Evolutionary conservation across 2,329 filamentous ascomycete genomes (phyloP), one percentile per base, ranked within the genome.

Genomic region (Fusarium sp.): DNA sequence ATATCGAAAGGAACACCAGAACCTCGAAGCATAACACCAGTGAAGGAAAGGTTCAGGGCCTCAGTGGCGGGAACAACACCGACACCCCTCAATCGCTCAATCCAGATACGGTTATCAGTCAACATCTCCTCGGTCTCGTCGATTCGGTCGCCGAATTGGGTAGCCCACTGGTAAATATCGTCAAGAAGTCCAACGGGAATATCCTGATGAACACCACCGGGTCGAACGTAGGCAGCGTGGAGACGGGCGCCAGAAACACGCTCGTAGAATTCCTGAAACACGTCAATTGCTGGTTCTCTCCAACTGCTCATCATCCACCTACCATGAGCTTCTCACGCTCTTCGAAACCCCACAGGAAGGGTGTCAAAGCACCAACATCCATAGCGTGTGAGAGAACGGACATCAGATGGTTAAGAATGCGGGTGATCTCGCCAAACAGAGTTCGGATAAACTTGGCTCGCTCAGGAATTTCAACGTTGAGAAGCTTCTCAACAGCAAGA

Each of bases 281-380:
- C 52, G 54, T 75, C 64, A 73, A 52, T 60, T 63, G 33, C 31
- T 35, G 13, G 38, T 27, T 27, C 33, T 31, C 17, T 18, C 29
- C n/a, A 55, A 50, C 33, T 39, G 25, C 20, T 29, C 33, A 36
- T 11, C 27, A 31, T 54, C 47, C 27, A 80, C 90, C 81, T 87
- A 98, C 95, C 97, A 99, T 99, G 66, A 99, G 89, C 89, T 99
- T 99, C 87, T 99, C 96, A 88, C 96, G 93, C 87, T 99, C 96
- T 85, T 99, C 96, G 82, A 99, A 99, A 69, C 96, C 96, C 96
- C 96, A 99, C 86, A 99, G 84, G 89, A 99, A 99, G 76, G 96
- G 96, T 65, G 96, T 99, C 82, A 99, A 84, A 75, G 96, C 96
- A 85, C 96, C 96, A 81, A 99, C 96, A 83, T 99, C 96, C 96